phyloP scores from a whole-genome alignment of 2,329 filamentous ascomycete genomes.

The Fusarium avenaceum region DNA sequence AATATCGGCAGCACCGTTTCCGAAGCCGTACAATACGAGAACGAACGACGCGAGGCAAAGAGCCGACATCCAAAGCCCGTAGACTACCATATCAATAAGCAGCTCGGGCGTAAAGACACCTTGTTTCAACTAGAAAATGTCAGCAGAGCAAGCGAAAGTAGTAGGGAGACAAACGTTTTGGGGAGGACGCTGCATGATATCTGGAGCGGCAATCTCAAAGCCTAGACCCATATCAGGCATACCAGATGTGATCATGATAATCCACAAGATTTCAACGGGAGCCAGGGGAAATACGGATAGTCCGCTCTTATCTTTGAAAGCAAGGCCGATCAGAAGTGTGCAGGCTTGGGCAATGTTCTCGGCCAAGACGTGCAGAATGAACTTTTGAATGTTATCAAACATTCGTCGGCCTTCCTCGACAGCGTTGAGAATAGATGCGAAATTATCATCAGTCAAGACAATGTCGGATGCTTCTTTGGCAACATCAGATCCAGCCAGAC shows the following conservation, averaged over 20 bases:
- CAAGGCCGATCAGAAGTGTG: slow-evolving; percentile 76
- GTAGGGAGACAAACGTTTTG: slow-evolving; percentile 63
- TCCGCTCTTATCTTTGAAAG: slow-evolving; percentile 73
- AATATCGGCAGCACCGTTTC: slow-evolving; percentile 64
- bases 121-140: slow-evolving; percentile 50
- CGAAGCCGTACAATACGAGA: slow-evolving; percentile 65
- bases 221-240: slow-evolving; percentile 82
- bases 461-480: slow-evolving; percentile 77
- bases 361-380: slow-evolving; percentile 75
- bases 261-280: slow-evolving; percentile 82
- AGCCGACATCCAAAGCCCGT: slow-evolving; percentile 75
- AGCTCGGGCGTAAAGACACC: slow-evolving; percentile 77
- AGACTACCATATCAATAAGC: slow-evolving; percentile 74
- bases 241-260: slow-evolving; percentile 82
- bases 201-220: slow-evolving; percentile 76
- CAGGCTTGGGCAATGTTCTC: slow-evolving; percentile 78
- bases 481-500: slow-evolving; percentile 75
- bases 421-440: slow-evolving; percentile 77
- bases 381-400: slow-evolving; percentile 82
- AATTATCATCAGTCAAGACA: slow-evolving; percentile 80
- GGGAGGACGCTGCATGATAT: slow-evolving; percentile 78
- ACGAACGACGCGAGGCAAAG: slow-evolving; percentile 68
- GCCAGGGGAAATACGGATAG: slow-evolving; percentile 79
- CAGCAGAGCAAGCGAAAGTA: not conserved
- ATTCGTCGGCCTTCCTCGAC: slow-evolving; percentile 79